These are phyloP conservation scores for Coniferiporia weirii DNA, from an alignment of 1,284 basidiomycete genomes.

Conservation along the genomic window DNA sequence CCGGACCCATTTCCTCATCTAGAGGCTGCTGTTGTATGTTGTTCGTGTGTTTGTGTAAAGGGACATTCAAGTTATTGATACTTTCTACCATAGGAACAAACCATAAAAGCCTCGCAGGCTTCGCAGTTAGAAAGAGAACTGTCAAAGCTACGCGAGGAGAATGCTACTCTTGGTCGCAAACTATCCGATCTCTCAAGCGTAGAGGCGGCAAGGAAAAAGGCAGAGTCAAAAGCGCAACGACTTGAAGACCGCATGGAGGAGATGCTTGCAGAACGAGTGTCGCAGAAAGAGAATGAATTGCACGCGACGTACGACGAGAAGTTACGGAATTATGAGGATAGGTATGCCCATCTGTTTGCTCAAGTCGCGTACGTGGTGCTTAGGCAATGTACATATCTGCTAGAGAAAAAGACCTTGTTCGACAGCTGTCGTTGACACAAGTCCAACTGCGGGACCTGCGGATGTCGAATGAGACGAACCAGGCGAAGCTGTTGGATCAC, in stretches of 20 bases:
- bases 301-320: constrained; percentile 96
- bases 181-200: constrained; percentile 59
- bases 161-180: constrained; percentile 68
- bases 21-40: constrained; percentile 82
- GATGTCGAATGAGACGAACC: constrained; percentile 85
- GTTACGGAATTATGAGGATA: constrained; percentile 90
- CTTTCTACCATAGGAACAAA: constrained; percentile 61
- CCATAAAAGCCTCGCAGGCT: constrained; percentile 81
- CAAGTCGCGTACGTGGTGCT: background rate
- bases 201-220: constrained; percentile 73
- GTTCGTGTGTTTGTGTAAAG: background rate
- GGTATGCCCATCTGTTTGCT: constrained; percentile 41
- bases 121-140: constrained; percentile 71
- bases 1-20: constrained; percentile 96
- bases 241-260: constrained; percentile 90
- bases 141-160: constrained; percentile 70
- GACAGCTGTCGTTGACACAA: constrained; percentile 80
- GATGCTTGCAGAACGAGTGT: constrained; percentile 78
- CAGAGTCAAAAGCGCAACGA: constrained; percentile 67
- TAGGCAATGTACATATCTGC: background rate
- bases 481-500: constrained; percentile 87
- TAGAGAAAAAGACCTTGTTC: constrained; percentile 88
- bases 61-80: background rate
- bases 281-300: constrained; percentile 90
- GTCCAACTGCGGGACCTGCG: constrained; percentile 88